phyloP scores from a whole-genome alignment of 805 yeast species.

The Saccharomycopsis guyanensis region DNA sequence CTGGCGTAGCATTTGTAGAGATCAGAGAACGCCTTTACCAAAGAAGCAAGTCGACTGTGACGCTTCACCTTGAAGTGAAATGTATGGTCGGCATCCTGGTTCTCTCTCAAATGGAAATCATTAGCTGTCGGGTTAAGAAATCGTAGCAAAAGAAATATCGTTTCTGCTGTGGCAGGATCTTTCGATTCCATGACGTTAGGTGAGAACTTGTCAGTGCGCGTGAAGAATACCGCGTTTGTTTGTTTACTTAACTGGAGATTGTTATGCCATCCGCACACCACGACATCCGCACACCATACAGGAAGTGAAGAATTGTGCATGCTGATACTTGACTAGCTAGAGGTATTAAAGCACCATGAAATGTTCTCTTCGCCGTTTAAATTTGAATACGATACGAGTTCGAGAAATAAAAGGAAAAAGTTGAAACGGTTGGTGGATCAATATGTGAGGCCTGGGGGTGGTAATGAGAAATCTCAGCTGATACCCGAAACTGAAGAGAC shows the following conservation, averaged over 20 bases:
- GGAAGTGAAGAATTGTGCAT: no score
- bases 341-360: no score
- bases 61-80: constrained; percentile 13
- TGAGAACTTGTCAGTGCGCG: no score
- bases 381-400: background rate
- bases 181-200: no score
- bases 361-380: constrained; percentile 3
- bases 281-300: no score
- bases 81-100: constrained; percentile 7
- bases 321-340: no score
- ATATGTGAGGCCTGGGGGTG: background rate
- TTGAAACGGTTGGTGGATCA: background rate
- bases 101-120: background rate
- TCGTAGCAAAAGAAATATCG: constrained; percentile 12
- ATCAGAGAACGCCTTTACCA: constrained; percentile 14
- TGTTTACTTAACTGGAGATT: no score
- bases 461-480: background rate
- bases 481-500: background rate
- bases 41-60: constrained; percentile 14
- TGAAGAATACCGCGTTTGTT: no score
- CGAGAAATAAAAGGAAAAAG: background rate
- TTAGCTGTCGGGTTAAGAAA: constrained; percentile 11
- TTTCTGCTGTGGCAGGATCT: no score
- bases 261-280: no score
- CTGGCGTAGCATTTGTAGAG: constrained; percentile 3